These are phyloP conservation scores for Glycine soja DNA, from an alignment of 306 rosid species.

Conservation along the genomic window DNA sequence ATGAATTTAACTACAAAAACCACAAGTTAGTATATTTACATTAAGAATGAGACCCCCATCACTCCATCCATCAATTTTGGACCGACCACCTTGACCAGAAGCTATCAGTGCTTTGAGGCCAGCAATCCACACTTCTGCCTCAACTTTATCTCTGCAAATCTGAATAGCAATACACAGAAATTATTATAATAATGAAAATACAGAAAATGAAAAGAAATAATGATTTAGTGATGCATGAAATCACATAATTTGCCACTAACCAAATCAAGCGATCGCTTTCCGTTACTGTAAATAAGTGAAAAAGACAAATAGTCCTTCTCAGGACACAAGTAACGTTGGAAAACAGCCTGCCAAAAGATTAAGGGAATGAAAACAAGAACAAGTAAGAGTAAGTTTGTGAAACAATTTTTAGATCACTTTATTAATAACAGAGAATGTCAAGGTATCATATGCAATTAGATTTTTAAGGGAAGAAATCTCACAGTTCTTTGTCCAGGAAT, in stretches of 20 bases:
- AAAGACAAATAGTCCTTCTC: slow-evolving; percentile 94
- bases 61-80: slow-evolving; percentile 98
- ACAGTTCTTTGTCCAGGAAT: slow-evolving; percentile 99
- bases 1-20: slow-evolving; percentile 35
- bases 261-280: slow-evolving; percentile 94
- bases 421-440: slow-evolving; percentile 30
- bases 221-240: slow-evolving; percentile 7
- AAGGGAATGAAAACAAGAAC: slow-evolving; percentile 26
- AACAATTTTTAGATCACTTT: slow-evolving; percentile 28
- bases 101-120: slow-evolving; percentile 84
- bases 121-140: slow-evolving; percentile 95
- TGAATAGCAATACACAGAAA: slow-evolving; percentile 47
- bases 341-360: slow-evolving; percentile 78
- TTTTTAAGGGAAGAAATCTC: slow-evolving; percentile 54
- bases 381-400: slow-evolving; percentile 36
- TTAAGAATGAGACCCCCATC: slow-evolving; percentile 91
- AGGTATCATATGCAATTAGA: slow-evolving; percentile 33
- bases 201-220: slow-evolving; percentile 35
- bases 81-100: slow-evolving; percentile 96
- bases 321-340: slow-evolving; percentile 81
- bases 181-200: slow-evolving; percentile 13
- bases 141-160: slow-evolving; percentile 98
- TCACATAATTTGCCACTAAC: slow-evolving; percentile 60
- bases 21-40: slow-evolving; percentile 62
- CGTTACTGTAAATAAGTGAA: slow-evolving; percentile 89